phyloP scores from a whole-genome alignment of 768 basidiomycete species.

The Leccinum disarticulatum region DNA sequence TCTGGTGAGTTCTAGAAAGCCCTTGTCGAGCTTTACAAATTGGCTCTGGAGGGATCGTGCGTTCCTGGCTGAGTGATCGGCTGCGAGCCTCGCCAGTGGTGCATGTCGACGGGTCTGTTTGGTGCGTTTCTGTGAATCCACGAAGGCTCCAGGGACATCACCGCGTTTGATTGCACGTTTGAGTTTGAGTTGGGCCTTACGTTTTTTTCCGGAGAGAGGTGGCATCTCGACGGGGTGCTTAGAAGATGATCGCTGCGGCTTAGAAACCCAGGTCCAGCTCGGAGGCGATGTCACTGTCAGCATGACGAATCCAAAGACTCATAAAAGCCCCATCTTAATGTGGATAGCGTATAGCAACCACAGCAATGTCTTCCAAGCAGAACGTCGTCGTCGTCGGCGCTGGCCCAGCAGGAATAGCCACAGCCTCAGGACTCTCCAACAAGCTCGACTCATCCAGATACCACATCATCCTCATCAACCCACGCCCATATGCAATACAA shows the following conservation, averaged over 20 bases:
- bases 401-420: slow-evolving; percentile 42
- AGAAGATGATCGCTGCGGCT: not conserved
- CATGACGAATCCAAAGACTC: not conserved
- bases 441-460: slow-evolving; percentile 48
- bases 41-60: slow-evolving; percentile 61
- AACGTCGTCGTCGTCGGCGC: slow-evolving; percentile 61
- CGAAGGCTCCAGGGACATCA: slow-evolving; percentile 45
- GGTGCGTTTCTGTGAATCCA: slow-evolving; percentile 16
- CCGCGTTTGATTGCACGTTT: slow-evolving; percentile 87
- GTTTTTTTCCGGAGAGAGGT: slow-evolving; percentile 56
- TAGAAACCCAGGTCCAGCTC: not conserved
- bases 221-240: slow-evolving; percentile 15
- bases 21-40: slow-evolving; percentile 60
- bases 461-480: slow-evolving; percentile 54
- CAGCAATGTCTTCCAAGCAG: slow-evolving; percentile 22
- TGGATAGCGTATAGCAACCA: not conserved
- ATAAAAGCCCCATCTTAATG: not conserved
- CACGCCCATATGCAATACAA: slow-evolving; percentile 49
- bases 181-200: slow-evolving; percentile 69
- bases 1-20: slow-evolving; percentile 62
- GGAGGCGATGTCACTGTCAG: not conserved
- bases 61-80: slow-evolving; percentile 38
- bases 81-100: slow-evolving; percentile 5
- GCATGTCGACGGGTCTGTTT: slow-evolving; percentile 2
- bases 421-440: slow-evolving; percentile 48